Conservation (phyloP, 352 stramenopile species). For the Aphanomyces euteiches region DNA sequence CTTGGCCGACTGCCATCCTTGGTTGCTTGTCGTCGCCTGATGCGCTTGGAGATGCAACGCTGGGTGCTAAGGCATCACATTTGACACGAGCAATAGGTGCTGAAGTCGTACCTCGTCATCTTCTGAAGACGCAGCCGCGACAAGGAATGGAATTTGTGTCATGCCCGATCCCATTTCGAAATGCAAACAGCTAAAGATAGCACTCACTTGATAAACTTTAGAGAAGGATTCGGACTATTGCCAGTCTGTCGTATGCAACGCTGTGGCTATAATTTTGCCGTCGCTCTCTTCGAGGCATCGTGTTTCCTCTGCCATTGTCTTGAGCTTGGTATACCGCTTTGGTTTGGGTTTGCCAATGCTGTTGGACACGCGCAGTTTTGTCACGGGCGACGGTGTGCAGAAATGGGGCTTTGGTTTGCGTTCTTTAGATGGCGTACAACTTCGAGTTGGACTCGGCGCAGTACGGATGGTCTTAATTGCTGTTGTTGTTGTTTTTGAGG, state of each 20-base stretch:
- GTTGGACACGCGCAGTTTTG: slow-evolving; percentile 72
- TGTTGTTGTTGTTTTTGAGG: neutral
- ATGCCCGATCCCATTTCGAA: too few relatives aligned
- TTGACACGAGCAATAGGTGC: neutral
- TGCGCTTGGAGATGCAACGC: slow-evolving; percentile 9
- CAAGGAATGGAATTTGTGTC: slow-evolving; percentile 18
- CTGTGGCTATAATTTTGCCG: neutral
- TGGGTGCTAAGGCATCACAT: slow-evolving; percentile 8
- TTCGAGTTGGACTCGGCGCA: neutral
- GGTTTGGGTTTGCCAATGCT: slow-evolving; percentile 68
- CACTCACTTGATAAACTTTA: too few relatives aligned
- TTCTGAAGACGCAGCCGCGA: slow-evolving; percentile 19
- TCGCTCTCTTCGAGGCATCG: neutral
- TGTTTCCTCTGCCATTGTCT: slow-evolving; percentile 3
- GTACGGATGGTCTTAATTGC: neutral
- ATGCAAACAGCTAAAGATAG: too few relatives aligned
- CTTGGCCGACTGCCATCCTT: slow-evolving; percentile 23
- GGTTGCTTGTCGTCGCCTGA: neutral
- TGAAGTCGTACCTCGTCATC: slow-evolving; percentile 15
- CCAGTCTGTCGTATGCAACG: neutral
- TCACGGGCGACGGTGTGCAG: slow-evolving; percentile 75
- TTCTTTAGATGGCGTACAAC: neutral
- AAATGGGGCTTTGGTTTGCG: slow-evolving; percentile 34
- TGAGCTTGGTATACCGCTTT: slow-evolving; percentile 55
- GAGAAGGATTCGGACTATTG: neutral